Percentiles rank a stretch among this genome's conserved stretches.
These are phyloP conservation scores for Cercospora zeina DNA, from an alignment of 2,329 filamentous ascomycete genomes.

Conservation along the genomic window DNA sequence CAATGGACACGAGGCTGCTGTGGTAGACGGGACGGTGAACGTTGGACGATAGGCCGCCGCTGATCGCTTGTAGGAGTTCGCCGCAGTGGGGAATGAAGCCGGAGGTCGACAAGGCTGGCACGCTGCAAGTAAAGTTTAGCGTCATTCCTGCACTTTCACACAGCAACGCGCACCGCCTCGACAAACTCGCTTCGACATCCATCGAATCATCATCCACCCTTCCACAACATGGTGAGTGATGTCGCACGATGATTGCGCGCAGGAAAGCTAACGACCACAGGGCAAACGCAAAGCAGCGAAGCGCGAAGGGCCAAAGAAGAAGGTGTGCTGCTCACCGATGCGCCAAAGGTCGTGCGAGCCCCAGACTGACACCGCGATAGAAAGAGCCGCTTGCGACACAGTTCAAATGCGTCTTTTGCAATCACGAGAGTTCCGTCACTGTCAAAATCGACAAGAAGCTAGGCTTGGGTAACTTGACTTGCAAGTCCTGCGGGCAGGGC, in stretches of 20 bases:
- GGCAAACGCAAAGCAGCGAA: constrained; percentile 91
- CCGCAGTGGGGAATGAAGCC: constrained; percentile 7
- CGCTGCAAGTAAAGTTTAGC: neutral
- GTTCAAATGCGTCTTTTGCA: constrained; percentile 98
- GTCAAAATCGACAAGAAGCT: constrained; percentile 94
- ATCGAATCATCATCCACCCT: neutral
- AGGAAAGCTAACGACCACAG: constrained; percentile 40
- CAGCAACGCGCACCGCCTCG: neutral
- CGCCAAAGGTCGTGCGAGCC: neutral
- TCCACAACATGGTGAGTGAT: neutral
- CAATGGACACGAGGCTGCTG: neutral
- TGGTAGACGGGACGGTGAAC: neutral
- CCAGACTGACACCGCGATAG: neutral
- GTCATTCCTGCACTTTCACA: neutral
- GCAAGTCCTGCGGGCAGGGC: constrained; percentile 89
- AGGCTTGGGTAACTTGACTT: constrained; percentile 79
- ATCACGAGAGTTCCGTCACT: constrained; percentile 88
- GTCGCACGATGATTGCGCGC: neutral
- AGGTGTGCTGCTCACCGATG: constrained; percentile 11
- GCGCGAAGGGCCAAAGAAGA: constrained; percentile 76
- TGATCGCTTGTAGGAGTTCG: constrained; percentile 22
- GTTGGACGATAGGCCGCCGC: constrained; percentile 13
- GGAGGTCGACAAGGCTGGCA: neutral
- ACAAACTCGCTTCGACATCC: neutral
- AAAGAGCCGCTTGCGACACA: constrained; percentile 66